Evolutionary conservation across 257 asterid genomes (phyloP), one percentile per base, ranked within the genome.

Genomic region (Salvia splendens): DNA sequence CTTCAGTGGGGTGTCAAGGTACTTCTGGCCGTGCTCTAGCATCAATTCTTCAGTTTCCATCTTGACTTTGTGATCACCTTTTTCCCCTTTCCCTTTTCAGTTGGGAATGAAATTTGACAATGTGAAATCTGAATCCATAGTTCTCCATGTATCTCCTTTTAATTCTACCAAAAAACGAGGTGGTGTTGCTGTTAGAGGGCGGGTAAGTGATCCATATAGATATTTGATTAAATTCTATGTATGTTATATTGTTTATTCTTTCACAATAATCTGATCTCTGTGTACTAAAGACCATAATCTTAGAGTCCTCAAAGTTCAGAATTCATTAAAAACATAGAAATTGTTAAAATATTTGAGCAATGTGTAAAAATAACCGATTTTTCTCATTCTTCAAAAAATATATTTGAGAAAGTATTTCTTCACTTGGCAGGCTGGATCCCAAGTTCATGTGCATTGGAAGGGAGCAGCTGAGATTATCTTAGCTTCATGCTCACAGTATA

Each of bases 391-490:
- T 65, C 38, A 33, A 42, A 33, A 15, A 59, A 61, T 40, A 35
- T 61, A 16, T 49, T 17, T 14, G 50, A 54, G 65, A 12, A 8
- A 46, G 4, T 4, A 24, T 66, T 16, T 58, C 60, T 59, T 64
- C 6, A 48, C 49, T 64, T 79, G 65, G 45, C 92, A 93, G 97
- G 82, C 75, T 66, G 82, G 83, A 71, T 85, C 97, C 40, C 69
- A 81, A 73, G 91, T 93, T 71, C 96, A 85, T 71, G 68, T 88
- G 61, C 98, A 92, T 77, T 92, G 98, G 98, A 92, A 92, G 79
- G 98, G 98, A 79, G 98, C 98, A 70, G 98, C 98, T 36, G 98
- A 92, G 80, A 88, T 92, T 68, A 84, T 92, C 65, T 70, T 92
- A 69, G 88, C 81, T 65, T 70, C 87, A 46, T 92, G 98, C 64